Conservation (phyloP, 2,329 filamentous ascomycete genomes). For the Apiospora koreana region DNA sequence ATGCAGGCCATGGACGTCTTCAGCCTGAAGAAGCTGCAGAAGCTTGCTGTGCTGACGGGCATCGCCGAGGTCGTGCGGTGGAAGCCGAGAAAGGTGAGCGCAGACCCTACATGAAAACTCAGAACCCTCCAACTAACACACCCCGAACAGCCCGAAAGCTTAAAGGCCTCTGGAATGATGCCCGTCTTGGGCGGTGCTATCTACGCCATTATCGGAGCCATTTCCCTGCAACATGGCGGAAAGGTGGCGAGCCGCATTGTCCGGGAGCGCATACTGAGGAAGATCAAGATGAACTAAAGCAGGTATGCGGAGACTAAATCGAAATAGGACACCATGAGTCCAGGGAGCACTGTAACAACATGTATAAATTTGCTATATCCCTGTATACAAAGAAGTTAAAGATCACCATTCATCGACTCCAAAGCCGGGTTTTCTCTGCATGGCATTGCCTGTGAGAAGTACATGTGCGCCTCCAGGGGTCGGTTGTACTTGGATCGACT, state of each 20-base stretch:
- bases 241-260: constrained; percentile 74
- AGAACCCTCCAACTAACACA: not conserved
- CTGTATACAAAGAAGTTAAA: constrained; percentile 4
- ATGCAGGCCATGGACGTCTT: constrained; percentile 63
- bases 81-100: constrained; percentile 80
- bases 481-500: not conserved
- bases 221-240: constrained; percentile 86
- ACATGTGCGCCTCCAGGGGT: not conserved
- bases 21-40: constrained; percentile 64
- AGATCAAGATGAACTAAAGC: constrained; percentile 24
- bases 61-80: constrained; percentile 79
- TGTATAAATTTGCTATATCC: constrained; percentile 17
- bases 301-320: not conserved
- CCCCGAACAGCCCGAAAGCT: constrained; percentile 57
- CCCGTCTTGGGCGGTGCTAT: constrained; percentile 76
- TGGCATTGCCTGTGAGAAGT: not conserved
- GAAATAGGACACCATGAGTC: not conserved
- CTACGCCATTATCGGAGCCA: constrained; percentile 83
- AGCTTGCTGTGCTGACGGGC: constrained; percentile 69
- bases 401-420: not conserved
- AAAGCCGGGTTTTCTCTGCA: not conserved
- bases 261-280: constrained; percentile 71
- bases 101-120: not conserved
- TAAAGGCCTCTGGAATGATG: constrained; percentile 71
- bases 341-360: constrained; percentile 13